These are phyloP conservation scores for Atkinsonella texensis DNA, from an alignment of 2,329 filamentous ascomycete genomes.

Conservation along the genomic window DNA sequence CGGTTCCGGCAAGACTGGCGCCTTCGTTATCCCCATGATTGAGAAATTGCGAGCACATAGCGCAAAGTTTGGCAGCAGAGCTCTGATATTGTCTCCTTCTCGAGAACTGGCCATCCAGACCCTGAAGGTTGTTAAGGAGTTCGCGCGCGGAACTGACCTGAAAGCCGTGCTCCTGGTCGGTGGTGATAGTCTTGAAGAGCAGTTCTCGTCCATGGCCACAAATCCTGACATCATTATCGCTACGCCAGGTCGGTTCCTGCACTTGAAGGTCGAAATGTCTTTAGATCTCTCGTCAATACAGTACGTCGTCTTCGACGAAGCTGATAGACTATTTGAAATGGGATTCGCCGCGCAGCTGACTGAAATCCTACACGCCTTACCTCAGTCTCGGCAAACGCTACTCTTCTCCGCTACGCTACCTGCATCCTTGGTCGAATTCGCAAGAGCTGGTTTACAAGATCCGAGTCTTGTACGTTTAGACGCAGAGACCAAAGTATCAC, in stretches of 20 bases:
- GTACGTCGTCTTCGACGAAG: constrained; percentile 96
- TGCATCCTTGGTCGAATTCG: constrained; percentile 91
- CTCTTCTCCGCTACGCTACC: constrained; percentile 93
- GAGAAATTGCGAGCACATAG: constrained; percentile 84
- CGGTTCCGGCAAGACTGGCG: constrained; percentile 96
- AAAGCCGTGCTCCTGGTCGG: constrained; percentile 85
- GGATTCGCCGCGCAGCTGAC: constrained; percentile 88
- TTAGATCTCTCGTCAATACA: constrained; percentile 81
- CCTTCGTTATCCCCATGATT: constrained; percentile 97
- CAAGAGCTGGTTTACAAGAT: constrained; percentile 83
- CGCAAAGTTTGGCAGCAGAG: constrained; percentile 72
- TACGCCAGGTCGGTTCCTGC: constrained; percentile 89
- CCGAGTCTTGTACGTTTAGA: constrained; percentile 83
- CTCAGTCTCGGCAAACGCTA: constrained; percentile 73
- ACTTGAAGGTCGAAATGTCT: constrained; percentile 93
- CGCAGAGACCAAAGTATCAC: constrained; percentile 89
- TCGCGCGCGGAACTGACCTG: constrained; percentile 80
- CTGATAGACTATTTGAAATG: constrained; percentile 96
- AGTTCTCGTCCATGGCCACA: constrained; percentile 81
- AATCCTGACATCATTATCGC: constrained; percentile 98
- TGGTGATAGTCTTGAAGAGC: constrained; percentile 90
- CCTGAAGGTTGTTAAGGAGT: constrained; percentile 89
- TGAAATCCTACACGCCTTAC: constrained; percentile 84
- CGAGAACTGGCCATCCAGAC: constrained; percentile 92
- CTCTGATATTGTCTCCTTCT: constrained; percentile 80